Percentiles rank a stretch among this genome's conserved stretches.
phyloP scores from a whole-genome alignment of 176 grass and related monocot genomes.

The Alopecurus myosuroides region DNA sequence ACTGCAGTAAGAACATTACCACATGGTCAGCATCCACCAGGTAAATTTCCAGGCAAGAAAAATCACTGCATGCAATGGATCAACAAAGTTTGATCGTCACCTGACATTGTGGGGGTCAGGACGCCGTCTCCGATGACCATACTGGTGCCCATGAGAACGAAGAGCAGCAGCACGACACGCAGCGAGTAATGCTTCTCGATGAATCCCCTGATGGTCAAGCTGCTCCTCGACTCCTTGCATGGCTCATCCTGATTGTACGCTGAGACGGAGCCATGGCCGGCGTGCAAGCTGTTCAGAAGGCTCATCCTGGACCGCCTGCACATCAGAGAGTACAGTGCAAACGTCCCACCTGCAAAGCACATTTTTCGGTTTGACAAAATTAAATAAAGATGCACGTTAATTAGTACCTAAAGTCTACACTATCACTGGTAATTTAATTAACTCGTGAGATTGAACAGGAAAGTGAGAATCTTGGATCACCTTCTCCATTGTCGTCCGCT shows the following conservation, averaged over 20 bases:
- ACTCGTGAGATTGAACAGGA: not conserved
- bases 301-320: slow-evolving; percentile 74
- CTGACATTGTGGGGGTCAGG: slow-evolving; percentile 87
- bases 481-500: slow-evolving; percentile 92
- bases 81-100: slow-evolving; percentile 16
- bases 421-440: not conserved
- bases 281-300: slow-evolving; percentile 44
- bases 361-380: not conserved
- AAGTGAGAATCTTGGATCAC: slow-evolving; percentile 2
- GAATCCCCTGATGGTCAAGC: slow-evolving; percentile 51
- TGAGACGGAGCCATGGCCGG: slow-evolving; percentile 30
- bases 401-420: not conserved
- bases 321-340: slow-evolving; percentile 85
- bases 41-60: too few relatives aligned
- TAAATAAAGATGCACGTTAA: not conserved
- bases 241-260: slow-evolving; percentile 28
- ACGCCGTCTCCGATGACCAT: slow-evolving; percentile 91
- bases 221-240: slow-evolving; percentile 39
- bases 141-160: slow-evolving; percentile 80
- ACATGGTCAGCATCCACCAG: too few relatives aligned
- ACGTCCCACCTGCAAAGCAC: slow-evolving; percentile 65
- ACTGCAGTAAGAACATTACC: slow-evolving; percentile 22
- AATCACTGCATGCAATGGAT: not conserved
- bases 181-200: slow-evolving; percentile 64
- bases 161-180: slow-evolving; percentile 54